A percentile compares a stretch with the other conserved stretches of the same genome.
phyloP scores from a whole-genome alignment of 805 yeast genomes.

The Saturnispora serradocipensis region DNA sequence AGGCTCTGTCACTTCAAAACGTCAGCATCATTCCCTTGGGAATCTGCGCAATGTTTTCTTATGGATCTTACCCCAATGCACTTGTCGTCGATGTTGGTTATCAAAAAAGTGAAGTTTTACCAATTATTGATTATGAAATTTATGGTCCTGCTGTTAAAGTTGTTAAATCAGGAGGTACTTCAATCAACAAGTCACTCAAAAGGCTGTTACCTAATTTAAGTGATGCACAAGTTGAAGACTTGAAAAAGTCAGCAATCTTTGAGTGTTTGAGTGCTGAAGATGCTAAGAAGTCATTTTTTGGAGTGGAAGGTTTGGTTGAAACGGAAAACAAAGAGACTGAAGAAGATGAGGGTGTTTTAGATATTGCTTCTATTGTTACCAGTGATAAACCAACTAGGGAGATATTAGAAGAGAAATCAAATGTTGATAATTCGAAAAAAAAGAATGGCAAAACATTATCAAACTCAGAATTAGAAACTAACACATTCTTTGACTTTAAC shows the following conservation, averaged over 20 bases:
- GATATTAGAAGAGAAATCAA: constrained; percentile 22
- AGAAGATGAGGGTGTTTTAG: constrained; percentile 61
- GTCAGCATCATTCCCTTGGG: constrained; percentile 61
- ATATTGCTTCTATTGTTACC: constrained; percentile 83
- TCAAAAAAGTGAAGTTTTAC: constrained; percentile 65
- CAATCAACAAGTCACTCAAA: constrained; percentile 47
- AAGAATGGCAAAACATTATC: constrained; percentile 18
- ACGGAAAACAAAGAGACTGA: constrained; percentile 6
- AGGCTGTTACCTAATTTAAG: constrained; percentile 50
- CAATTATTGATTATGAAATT: constrained; percentile 66
- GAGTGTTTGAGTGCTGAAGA: constrained; percentile 72
- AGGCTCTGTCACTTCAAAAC: constrained; percentile 60
- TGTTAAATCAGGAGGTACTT: constrained; percentile 48
- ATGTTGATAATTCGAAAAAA: constrained; percentile 8
- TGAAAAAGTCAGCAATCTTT: constrained; percentile 66
- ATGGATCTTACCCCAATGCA: constrained; percentile 54
- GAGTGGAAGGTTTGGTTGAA: constrained; percentile 37
- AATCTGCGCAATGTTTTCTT: constrained; percentile 64
- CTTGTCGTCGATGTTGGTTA: constrained; percentile 76
- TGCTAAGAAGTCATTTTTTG: constrained; percentile 51
- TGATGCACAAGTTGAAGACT: constrained; percentile 53
- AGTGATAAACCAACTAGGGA: constrained; percentile 58
- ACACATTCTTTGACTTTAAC: constrained; percentile 52
- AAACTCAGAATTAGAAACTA: constrained; percentile 67
- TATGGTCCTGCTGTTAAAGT: constrained; percentile 39